These are phyloP conservation scores for Saccharomyces pastorianus DNA, from an alignment of 1,139 yeast species.

Conservation along the genomic window DNA sequence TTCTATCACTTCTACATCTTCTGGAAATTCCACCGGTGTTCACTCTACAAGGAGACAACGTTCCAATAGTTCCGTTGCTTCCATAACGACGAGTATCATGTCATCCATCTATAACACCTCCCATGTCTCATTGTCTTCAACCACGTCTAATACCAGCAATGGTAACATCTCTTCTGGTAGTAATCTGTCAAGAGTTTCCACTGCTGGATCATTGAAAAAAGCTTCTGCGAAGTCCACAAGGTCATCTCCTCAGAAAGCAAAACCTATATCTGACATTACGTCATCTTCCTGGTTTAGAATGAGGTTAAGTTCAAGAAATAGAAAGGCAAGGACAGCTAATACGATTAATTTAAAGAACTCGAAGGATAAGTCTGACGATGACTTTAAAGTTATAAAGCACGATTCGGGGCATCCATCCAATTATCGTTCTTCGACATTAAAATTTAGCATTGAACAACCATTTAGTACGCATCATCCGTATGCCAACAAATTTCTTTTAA, in stretches of 20 bases:
- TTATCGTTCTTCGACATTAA: background rate
- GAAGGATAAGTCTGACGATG: background rate
- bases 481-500: slow-evolving; percentile 48
- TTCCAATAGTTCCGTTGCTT: slow-evolving; percentile 16
- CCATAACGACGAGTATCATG: slow-evolving; percentile 19
- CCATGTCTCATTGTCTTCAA: slow-evolving; percentile 9
- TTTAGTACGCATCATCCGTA: slow-evolving; percentile 41
- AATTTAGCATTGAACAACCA: slow-evolving; percentile 9
- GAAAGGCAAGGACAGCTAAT: background rate
- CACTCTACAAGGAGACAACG: slow-evolving; percentile 3
- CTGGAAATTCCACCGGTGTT: slow-evolving; percentile 8
- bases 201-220: background rate
- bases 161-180: background rate
- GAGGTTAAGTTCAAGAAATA: slow-evolving; percentile 2
- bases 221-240: background rate
- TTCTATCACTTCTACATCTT: slow-evolving; percentile 16
- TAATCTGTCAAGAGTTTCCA: background rate
- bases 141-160: background rate
- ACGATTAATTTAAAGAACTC: background rate
- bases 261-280: background rate
- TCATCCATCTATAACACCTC: slow-evolving; percentile 15
- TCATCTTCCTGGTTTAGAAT: slow-evolving; percentile 6
- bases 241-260: background rate
- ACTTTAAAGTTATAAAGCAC: background rate
- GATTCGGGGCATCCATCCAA: background rate